These are phyloP conservation scores for Suillus hirtellus DNA, from an alignment of 768 basidiomycete genomes.

Conservation along the genomic window DNA sequence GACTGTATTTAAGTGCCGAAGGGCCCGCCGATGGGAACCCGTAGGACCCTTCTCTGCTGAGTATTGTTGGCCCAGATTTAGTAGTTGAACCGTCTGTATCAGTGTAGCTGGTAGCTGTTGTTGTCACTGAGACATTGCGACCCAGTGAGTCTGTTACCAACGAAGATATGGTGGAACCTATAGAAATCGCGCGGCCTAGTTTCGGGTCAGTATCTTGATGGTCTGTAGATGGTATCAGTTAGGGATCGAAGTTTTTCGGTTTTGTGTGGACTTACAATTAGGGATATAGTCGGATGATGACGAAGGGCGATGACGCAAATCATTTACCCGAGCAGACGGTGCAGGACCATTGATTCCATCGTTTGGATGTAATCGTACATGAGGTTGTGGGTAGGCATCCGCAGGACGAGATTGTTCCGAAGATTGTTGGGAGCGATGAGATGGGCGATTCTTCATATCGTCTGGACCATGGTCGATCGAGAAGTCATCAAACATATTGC, in stretches of 20 bases:
- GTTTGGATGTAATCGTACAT: conserved; percentile 18
- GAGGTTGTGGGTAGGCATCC: conserved; percentile 19
- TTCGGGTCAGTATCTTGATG: conserved; percentile 20
- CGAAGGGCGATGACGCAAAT: conserved; percentile 20
- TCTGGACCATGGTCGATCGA: background rate
- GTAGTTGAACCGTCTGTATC: conserved; percentile 14
- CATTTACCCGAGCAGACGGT: conserved; percentile 21
- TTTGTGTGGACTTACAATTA: conserved; percentile 22
- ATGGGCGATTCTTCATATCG: conserved; percentile 15
- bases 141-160: conserved; percentile 24
- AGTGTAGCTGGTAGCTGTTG: conserved; percentile 25
- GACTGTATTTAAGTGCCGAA: conserved; percentile 22
- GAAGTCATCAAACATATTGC: conserved; percentile 22
- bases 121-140: conserved; percentile 28
- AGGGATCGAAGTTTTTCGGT: conserved; percentile 9
- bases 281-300: conserved; percentile 22
- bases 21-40: conserved; percentile 23
- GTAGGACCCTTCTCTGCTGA: conserved; percentile 20
- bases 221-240: background rate
- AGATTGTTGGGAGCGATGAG: conserved; percentile 22
- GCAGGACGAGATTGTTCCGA: conserved; percentile 22
- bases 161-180: conserved; percentile 31
- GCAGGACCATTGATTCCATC: conserved; percentile 11
- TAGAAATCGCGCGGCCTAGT: conserved; percentile 30
- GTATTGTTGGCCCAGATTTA: conserved; percentile 19